Evolutionary conservation across 2,329 filamentous ascomycete genomes (phyloP), one percentile per base, ranked within the genome.

Genomic region (Hortaea sp.): DNA sequence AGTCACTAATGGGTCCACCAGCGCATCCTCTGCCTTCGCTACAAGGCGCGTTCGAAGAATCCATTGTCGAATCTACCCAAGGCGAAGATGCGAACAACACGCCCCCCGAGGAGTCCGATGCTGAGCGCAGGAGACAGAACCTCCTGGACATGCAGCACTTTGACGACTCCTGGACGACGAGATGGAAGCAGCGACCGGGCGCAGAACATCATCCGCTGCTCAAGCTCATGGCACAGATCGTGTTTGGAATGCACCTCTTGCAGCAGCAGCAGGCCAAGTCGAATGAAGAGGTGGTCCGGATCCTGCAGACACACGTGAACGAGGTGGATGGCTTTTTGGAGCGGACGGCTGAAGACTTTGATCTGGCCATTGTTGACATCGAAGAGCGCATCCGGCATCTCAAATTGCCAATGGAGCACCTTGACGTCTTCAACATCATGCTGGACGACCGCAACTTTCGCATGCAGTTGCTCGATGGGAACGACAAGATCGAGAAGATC

Each of bases 261-360:
- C 79, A 94, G 46, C 82, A 89, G 58, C 81, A 82, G 50, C 79
- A 94, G 63, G 89, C 92, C 44, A 94, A 90, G 66, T 94, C 87
- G 55, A 85, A 94, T 55, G 75, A 81, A 31, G 86, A 94, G 62
- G 90, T 95, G 9, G 82, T 95, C 52, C 81, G 77, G 53, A 97
- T 97, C 44, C 73, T 97, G 46, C 88, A 95, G 61, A 81, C 79
- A 10, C 90, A 97, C 64, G 92, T 97, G 50, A 86, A 95, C 60
- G 90, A 97, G 65, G 79, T 97, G 29, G 92, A 97, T 65, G 82
- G 84, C 57, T 95, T 95, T 59, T 71, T 97, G 31, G 87, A 94
- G 64, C 80, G 85, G 12, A 85, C 87, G 0, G 79, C 87, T 39
- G 88, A 94, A 57, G 90, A 95, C 62, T 81, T 95, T 43, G 77